Evolutionary conservation across 2,329 filamentous ascomycete species (phyloP).

Genomic region (Pyrenophora seminiperda): DNA sequence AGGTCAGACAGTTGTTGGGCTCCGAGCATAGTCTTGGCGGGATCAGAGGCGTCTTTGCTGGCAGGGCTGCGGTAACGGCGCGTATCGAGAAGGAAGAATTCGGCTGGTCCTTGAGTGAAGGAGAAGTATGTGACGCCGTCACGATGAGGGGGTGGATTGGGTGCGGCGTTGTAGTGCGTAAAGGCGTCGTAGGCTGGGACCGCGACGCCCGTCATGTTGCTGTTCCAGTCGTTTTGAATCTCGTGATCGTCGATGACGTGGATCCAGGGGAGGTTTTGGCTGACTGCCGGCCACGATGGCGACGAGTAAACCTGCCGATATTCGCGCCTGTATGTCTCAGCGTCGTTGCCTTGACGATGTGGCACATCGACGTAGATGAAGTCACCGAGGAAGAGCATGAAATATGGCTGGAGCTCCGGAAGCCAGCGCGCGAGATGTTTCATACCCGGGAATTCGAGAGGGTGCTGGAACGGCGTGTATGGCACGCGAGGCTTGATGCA

Average conservation of each 20-base stretch:
- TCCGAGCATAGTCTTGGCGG: conserved; percentile 86
- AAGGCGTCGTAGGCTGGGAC: conserved; percentile 81
- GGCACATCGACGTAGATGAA: conserved; percentile 94
- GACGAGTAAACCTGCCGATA: conserved; percentile 96
- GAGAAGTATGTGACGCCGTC: conserved; percentile 79
- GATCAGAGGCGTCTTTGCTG: conserved; percentile 64
- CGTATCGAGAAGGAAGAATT: conserved; percentile 94
- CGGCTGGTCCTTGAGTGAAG: conserved; percentile 87
- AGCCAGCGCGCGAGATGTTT: conserved; percentile 75
- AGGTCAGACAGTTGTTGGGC: conserved; percentile 77
- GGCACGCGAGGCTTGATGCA: conserved; percentile 93
- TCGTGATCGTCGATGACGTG: conserved; percentile 97
- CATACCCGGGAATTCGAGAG: conserved; percentile 81
- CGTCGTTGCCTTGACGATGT: conserved; percentile 71
- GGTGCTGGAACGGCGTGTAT: conserved; percentile 82
- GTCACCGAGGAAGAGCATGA: conserved; percentile 76
- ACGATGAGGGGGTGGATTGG: conserved; percentile 76
- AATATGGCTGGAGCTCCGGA: conserved; percentile 72
- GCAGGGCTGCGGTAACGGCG: conserved; percentile 78
- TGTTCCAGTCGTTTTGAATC: conserved; percentile 91
- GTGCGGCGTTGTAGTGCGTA: conserved; percentile 80
- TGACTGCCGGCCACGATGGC: conserved; percentile 81
- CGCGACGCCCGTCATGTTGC: conserved; percentile 81
- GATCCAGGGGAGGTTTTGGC: conserved; percentile 88
- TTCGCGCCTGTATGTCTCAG: conserved; percentile 82